Evolutionary conservation across 192 early-diverging fungal genomes (phyloP).

Genomic region (Chytriomyces confervae): DNA sequence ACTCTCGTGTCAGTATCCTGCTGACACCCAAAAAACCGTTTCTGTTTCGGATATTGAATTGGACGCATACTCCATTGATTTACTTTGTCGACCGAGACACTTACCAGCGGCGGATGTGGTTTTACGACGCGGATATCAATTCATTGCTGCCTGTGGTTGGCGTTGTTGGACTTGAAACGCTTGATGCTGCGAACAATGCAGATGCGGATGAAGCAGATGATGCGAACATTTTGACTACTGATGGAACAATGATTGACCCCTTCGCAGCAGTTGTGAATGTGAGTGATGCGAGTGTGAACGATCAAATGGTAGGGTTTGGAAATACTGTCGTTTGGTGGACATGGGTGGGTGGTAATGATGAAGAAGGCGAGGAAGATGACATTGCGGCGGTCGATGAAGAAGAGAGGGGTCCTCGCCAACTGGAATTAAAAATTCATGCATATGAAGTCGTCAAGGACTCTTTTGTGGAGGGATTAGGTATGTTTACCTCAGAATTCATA

Average conservation of each 20-base stretch:
- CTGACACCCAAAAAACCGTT: conserved; percentile 25
- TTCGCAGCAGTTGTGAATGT: conserved; percentile 12
- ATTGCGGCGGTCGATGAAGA: background rate
- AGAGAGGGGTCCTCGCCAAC: conserved; percentile 6
- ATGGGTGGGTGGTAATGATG: conserved; percentile 16
- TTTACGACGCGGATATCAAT: conserved; percentile 18
- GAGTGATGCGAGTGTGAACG: conserved; percentile 31
- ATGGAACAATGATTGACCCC: conserved; percentile 13
- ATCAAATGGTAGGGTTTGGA: conserved; percentile 26
- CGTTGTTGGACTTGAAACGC: background rate
- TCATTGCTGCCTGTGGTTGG: background rate
- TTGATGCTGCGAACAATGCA: background rate
- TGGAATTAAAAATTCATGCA: conserved; percentile 31
- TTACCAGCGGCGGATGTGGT: conserved; percentile 31
- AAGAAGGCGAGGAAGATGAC: conserved; percentile 9
- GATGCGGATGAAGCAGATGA: background rate
- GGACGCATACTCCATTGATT: conserved; percentile 29
- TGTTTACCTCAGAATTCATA: background rate
- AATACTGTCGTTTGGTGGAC: conserved; percentile 34
- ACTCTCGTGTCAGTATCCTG: conserved; percentile 14
- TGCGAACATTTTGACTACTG: background rate
- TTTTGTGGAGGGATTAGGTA: conserved; percentile 7
- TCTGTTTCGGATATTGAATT: conserved; percentile 28
- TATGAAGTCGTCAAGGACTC: conserved; percentile 14
- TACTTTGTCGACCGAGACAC: conserved; percentile 34